Percentiles rank a stretch among this genome's conserved stretches.
Conservation (phyloP, 176 grass and related monocot species). For the Pharus latifolius region DNA sequence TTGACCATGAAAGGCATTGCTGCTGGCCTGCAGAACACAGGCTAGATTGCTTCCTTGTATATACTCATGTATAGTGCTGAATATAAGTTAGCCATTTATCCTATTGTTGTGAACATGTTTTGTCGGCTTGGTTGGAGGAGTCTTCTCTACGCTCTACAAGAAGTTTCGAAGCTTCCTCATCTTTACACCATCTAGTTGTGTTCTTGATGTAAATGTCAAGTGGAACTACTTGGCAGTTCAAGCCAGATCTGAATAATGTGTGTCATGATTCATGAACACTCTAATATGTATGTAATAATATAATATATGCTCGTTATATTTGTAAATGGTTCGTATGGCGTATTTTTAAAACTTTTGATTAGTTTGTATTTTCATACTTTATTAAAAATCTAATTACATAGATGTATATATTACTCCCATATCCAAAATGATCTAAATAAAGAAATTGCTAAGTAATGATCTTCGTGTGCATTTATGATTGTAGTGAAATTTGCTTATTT, state of each 20-base stretch:
- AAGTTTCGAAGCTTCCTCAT: not conserved
- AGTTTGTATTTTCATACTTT: too few relatives aligned
- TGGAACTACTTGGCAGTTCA: too few relatives aligned
- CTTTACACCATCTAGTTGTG: not conserved
- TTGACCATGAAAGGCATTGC: slow-evolving; percentile 88
- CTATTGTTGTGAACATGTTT: not conserved
- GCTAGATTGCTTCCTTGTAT: slow-evolving; percentile 1
- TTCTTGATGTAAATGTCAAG: not conserved
- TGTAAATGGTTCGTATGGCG: too few relatives aligned
- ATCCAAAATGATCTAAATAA: too few relatives aligned
- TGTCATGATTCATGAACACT: not conserved
- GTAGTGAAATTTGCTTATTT: not conserved
- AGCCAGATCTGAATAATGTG: not conserved
- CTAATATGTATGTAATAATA: not conserved
- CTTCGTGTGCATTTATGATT: too few relatives aligned
- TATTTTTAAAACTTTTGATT: too few relatives aligned
- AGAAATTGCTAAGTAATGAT: too few relatives aligned
- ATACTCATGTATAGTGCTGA: not conserved
- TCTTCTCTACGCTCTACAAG: not conserved
- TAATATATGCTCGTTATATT: too few relatives aligned
- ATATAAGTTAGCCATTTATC: not conserved
- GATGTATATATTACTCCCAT: too few relatives aligned
- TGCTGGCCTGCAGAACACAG: slow-evolving; percentile 80
- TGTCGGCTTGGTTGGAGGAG: not conserved
- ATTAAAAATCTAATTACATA: too few relatives aligned